Evolutionary conservation across 352 stramenopile genomes (phyloP).

Genomic region (Globisporangium middletonii): DNA sequence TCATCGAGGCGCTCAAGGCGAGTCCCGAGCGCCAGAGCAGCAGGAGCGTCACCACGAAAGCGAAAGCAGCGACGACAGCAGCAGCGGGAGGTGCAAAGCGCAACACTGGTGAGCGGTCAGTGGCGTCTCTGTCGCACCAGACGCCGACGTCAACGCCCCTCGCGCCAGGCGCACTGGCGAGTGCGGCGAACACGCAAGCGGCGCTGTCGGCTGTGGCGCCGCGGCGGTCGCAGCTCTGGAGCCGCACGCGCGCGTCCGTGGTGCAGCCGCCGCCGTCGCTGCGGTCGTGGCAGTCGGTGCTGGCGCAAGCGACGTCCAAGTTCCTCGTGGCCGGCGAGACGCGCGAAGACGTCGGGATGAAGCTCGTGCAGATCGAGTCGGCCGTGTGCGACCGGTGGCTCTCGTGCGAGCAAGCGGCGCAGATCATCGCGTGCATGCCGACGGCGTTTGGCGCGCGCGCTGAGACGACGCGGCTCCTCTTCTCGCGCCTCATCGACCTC

Average conservation of each 20-base stretch:
- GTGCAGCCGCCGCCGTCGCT: constrained; percentile 27
- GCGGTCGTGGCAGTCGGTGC: constrained; percentile 17
- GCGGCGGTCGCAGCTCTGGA: constrained; percentile 40
- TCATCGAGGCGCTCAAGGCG: constrained; percentile 61
- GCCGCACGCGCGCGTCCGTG: constrained; percentile 37
- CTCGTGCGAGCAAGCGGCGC: constrained; percentile 51
- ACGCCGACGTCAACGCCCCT: too few species aligned
- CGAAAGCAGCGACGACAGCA: not conserved
- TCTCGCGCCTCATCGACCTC: constrained; percentile 68
- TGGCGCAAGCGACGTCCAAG: constrained; percentile 28
- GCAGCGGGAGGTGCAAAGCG: constrained; percentile 1
- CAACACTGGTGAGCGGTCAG: not conserved
- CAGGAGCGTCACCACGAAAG: not conserved
- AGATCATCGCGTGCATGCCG: constrained; percentile 77
- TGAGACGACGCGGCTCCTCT: constrained; percentile 69
- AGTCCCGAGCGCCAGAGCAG: not conserved
- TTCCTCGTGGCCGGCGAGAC: constrained; percentile 40
- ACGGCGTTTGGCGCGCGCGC: constrained; percentile 42
- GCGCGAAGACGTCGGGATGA: constrained; percentile 66
- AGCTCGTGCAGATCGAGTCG: constrained; percentile 80
- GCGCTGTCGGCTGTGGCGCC: not conserved
- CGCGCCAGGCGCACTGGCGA: not conserved
- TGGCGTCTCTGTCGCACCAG: too few species aligned
- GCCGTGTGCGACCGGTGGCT: constrained; percentile 73
- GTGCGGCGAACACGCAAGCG: not conserved